Conservation (phyloP, 805 yeast genomes). For the Tetrapisispora iriomotensis region DNA sequence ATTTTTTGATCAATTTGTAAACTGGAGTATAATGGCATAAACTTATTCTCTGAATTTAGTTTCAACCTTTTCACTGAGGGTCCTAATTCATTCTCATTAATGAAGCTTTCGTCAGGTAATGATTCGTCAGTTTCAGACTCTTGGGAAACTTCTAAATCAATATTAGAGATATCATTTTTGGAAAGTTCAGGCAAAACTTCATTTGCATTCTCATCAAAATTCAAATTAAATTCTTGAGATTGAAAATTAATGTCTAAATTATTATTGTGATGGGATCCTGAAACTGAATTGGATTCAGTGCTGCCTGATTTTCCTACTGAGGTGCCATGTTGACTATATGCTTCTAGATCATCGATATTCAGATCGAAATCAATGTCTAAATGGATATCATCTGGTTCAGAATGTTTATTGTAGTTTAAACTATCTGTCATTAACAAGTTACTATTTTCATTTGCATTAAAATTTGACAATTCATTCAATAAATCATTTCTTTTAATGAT, state of each 20-base stretch:
- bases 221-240: slow-evolving; percentile 8
- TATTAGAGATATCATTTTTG: slow-evolving; percentile 4
- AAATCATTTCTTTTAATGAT: slow-evolving; percentile 17
- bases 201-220: slow-evolving; percentile 8
- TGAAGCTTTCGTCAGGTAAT: slow-evolving; percentile 6
- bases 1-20: slow-evolving; percentile 16
- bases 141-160: slow-evolving; percentile 6
- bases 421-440: not conserved
- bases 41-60: not conserved
- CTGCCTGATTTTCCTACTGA: slow-evolving; percentile 1
- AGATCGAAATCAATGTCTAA: slow-evolving; percentile 24
- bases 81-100: slow-evolving; percentile 2
- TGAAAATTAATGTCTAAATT: slow-evolving; percentile 5
- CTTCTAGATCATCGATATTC: slow-evolving; percentile 25
- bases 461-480: slow-evolving; percentile 18
- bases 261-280: slow-evolving; percentile 5
- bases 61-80: slow-evolving; percentile 8
- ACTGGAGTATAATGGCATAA: not conserved
- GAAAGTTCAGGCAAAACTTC: no score
- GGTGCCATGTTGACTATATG: slow-evolving; percentile 21
- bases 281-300: not conserved
- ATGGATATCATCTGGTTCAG: slow-evolving; percentile 13
- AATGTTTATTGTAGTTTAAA: not conserved
- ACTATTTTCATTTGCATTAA: slow-evolving; percentile 11
- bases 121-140: slow-evolving; percentile 5